A percentile compares a stretch with the other conserved stretches of the same genome.
Evolutionary conservation across 2,329 filamentous ascomycete genomes (phyloP).

Genomic region (Ophiocordyceps camponoti-leonardi): DNA sequence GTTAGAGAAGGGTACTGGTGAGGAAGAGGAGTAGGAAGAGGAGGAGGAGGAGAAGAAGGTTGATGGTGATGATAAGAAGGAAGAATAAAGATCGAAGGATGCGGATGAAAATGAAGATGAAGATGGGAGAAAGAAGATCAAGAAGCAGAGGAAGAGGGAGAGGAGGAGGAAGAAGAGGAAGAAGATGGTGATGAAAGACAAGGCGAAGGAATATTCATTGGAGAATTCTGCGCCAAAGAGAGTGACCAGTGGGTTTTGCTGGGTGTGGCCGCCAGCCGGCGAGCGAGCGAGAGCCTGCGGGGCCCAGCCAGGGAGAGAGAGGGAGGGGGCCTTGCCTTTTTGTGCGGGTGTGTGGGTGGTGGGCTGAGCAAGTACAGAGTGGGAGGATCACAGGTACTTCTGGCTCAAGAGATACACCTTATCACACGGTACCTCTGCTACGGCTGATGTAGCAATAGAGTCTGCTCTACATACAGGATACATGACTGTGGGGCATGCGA

Average conservation of each 20-base stretch:
- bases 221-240: neutral
- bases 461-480: no score
- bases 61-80: neutral
- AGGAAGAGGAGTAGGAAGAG: neutral
- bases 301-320: neutral
- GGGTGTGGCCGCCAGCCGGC: neutral
- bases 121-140: neutral
- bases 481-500: no score
- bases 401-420: neutral
- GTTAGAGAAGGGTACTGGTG: no score
- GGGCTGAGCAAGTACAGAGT: no score
- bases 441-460: no score
- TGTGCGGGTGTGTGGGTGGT: neutral
- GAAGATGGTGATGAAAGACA: neutral
- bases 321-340: neutral
- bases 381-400: no score
- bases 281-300: neutral
- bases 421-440: no score
- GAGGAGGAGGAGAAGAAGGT: neutral
- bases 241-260: no score
- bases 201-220: neutral
- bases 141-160: neutral
- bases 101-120: neutral
- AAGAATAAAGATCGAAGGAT: neutral
- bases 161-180: neutral